These are phyloP conservation scores for Margaritispora aquatica DNA, from an alignment of 495 filamentous ascomycete genomes.

Conservation along the genomic window DNA sequence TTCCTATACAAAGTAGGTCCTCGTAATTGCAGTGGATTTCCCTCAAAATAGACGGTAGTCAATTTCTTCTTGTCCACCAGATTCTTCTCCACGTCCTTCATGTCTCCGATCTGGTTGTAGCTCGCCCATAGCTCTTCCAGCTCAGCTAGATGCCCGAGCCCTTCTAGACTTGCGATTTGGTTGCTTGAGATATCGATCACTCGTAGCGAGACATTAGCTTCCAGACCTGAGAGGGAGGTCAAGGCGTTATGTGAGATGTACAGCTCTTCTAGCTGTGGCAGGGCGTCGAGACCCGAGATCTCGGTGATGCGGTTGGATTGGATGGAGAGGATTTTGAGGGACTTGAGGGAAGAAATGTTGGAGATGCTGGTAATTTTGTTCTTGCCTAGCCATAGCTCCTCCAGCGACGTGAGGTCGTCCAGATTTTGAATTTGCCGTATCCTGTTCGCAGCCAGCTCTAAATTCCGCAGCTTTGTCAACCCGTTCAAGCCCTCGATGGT, in stretches of 20 bases:
- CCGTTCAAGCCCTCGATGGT: slow-evolving; percentile 80
- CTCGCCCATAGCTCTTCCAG: slow-evolving; percentile 95
- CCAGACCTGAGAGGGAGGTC: slow-evolving; percentile 67
- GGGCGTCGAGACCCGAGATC: slow-evolving; percentile 65
- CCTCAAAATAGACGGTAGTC: slow-evolving; percentile 95
- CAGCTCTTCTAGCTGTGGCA: slow-evolving; percentile 83
- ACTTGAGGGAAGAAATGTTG: slow-evolving; percentile 61
- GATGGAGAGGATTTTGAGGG: slow-evolving; percentile 86
- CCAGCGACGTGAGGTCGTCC: slow-evolving; percentile 63
- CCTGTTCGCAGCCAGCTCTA: slow-evolving; percentile 88
- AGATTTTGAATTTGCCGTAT: slow-evolving; percentile 89
- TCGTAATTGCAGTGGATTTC: slow-evolving; percentile 79
- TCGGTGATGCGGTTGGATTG: slow-evolving; percentile 91
- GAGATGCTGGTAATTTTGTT: slow-evolving; percentile 91
- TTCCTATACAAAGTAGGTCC: slow-evolving; percentile 79
- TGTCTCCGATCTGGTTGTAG: slow-evolving; percentile 72
- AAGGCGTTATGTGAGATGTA: slow-evolving; percentile 98
- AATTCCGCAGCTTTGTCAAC: slow-evolving; percentile 63
- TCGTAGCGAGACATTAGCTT: slow-evolving; percentile 60
- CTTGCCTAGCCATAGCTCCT: slow-evolving; percentile 95
- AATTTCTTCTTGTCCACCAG: slow-evolving; percentile 71
- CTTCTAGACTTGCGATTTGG: slow-evolving; percentile 65
- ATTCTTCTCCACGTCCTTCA: slow-evolving; percentile 77
- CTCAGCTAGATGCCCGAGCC: slow-evolving; percentile 58
- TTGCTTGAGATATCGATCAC: slow-evolving; percentile 91